Conservation (phyloP, 257 asterid genomes). For the Nyctanthes arbortristis region DNA sequence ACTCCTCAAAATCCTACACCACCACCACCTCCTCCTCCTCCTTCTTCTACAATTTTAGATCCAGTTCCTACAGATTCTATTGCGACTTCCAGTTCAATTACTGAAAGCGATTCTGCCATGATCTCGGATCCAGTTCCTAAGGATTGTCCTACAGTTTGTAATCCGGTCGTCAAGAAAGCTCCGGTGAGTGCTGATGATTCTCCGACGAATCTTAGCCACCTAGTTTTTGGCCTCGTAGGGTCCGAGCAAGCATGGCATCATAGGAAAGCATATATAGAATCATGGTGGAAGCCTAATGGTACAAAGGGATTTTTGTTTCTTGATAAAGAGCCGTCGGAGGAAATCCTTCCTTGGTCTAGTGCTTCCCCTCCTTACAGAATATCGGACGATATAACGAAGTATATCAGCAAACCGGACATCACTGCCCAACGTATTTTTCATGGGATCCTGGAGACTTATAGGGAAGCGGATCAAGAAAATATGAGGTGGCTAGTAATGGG, state of each 20-base stretch:
- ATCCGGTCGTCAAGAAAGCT: no score
- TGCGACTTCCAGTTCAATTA: background rate
- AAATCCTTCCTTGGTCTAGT: constrained; percentile 54
- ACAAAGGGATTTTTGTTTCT: constrained; percentile 48
- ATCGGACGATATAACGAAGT: constrained; percentile 31
- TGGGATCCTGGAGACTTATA: constrained; percentile 54
- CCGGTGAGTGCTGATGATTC: background rate
- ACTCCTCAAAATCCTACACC: background rate
- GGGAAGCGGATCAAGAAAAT: constrained; percentile 35
- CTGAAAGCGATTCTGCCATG: background rate
- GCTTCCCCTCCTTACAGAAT: constrained; percentile 49
- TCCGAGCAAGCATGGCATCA: constrained; percentile 47
- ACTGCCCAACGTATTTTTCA: constrained; percentile 49
- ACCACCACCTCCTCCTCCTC: no score
- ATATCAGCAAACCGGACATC: constrained; percentile 34
- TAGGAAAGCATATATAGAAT: constrained; percentile 42
- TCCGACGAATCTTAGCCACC: constrained; percentile 49
- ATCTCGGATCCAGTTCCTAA: background rate
- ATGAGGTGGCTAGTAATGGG: constrained; percentile 75
- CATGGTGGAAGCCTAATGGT: constrained; percentile 57
- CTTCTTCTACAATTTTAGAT: no score
- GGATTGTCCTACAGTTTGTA: background rate
- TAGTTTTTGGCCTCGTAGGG: constrained; percentile 52
- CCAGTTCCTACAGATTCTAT: background rate
- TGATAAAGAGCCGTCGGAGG: constrained; percentile 39